Conservation (phyloP, 495 filamentous ascomycete genomes). For the Thermochaetoides thermophila region DNA sequence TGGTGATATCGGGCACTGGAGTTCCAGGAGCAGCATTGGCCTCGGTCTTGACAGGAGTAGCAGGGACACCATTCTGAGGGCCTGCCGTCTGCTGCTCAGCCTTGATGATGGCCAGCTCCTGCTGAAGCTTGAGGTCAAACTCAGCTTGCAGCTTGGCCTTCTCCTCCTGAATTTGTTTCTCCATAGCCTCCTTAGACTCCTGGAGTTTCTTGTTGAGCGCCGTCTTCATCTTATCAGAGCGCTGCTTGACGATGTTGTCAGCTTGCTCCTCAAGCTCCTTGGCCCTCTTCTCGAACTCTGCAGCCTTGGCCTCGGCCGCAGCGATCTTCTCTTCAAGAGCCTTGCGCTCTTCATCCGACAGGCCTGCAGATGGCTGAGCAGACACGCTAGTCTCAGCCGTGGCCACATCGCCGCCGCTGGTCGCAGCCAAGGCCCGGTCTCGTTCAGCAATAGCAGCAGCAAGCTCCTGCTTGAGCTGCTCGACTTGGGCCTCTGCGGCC, state of each 20-base stretch:
- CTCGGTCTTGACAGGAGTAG: constrained; percentile 20
- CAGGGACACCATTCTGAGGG: constrained; percentile 19
- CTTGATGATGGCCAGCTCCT: constrained; percentile 42
- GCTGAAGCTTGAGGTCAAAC: constrained; percentile 49
- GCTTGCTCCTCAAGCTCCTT: constrained; percentile 38
- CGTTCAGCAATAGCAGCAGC: constrained; percentile 27
- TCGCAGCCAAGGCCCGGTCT: constrained; percentile 30
- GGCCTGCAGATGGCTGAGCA: constrained; percentile 4
- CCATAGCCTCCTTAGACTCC: constrained; percentile 38
- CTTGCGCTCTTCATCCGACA: constrained; percentile 39
- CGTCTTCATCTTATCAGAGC: constrained; percentile 59
- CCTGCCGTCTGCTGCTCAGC: constrained; percentile 30
- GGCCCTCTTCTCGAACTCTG: constrained; percentile 41
- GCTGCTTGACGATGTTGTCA: constrained; percentile 42
- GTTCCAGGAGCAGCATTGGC: constrained; percentile 17
- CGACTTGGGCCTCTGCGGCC: constrained; percentile 29
- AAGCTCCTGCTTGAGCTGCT: constrained; percentile 28
- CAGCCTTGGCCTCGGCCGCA: constrained; percentile 30
- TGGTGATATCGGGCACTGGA: constrained; percentile 22
- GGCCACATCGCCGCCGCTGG: constrained; percentile 17
- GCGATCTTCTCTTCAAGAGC: constrained; percentile 34
- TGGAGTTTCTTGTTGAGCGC: constrained; percentile 52
- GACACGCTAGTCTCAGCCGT: constrained; percentile 20
- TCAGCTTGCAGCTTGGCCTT: constrained; percentile 44
- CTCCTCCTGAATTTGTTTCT: constrained; percentile 32